Conservation (phyloP, 2,329 filamentous ascomycete genomes). For the Xylariaceae sp. region DNA sequence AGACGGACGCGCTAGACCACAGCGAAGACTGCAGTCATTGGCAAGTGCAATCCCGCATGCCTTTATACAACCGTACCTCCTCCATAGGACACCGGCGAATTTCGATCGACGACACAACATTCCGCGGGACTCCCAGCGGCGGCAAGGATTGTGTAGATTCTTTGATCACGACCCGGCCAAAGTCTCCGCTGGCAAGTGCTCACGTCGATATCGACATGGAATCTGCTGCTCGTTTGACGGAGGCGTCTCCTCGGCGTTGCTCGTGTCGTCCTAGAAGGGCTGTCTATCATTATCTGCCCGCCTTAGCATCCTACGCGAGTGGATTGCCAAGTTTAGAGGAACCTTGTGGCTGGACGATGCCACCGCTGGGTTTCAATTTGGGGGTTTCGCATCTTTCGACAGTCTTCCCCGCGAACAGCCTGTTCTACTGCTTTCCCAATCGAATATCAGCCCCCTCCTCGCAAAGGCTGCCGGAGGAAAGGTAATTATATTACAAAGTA, state of each 20-base stretch:
- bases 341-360: background rate
- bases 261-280: background rate
- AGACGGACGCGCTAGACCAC: too few relatives aligned
- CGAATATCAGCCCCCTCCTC: background rate
- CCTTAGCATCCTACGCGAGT: conserved; percentile 1
- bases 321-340: background rate
- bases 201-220: background rate
- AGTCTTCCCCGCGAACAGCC: background rate
- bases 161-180: background rate
- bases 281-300: background rate
- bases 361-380: background rate
- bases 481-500: background rate
- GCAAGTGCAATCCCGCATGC: too few relatives aligned
- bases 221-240: background rate
- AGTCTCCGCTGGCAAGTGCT: background rate
- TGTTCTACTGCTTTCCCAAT: background rate
- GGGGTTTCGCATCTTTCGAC: background rate
- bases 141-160: background rate
- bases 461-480: background rate
- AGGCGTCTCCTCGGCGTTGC: background rate
- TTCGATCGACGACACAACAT: too few relatives aligned
- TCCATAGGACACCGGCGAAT: too few relatives aligned
- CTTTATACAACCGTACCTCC: too few relatives aligned
- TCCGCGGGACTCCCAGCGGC: background rate
- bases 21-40: too few relatives aligned